Evolutionary conservation across 768 basidiomycete species (phyloP).

Genomic region (Inosperma sp.): DNA sequence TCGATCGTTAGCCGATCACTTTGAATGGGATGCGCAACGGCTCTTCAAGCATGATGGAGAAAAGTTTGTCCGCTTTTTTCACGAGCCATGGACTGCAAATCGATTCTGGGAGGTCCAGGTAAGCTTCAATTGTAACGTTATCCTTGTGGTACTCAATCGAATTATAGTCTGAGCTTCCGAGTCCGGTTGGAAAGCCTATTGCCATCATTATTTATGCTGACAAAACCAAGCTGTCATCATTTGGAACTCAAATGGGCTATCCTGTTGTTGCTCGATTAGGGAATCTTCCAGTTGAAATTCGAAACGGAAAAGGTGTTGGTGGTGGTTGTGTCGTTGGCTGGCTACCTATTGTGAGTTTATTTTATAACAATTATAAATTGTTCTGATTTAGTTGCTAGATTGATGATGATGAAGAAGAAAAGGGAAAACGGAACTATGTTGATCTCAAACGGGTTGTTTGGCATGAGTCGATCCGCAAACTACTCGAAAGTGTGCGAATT

Average conservation of each 20-base stretch:
- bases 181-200: too few relatives aligned
- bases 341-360: slow-evolving; percentile 33
- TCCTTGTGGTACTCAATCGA: slow-evolving; percentile 1
- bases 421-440: slow-evolving; percentile 27
- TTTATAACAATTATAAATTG: not conserved
- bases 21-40: slow-evolving; percentile 20
- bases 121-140: slow-evolving; percentile 3
- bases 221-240: slow-evolving; percentile 35
- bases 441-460: slow-evolving; percentile 34
- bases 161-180: too few relatives aligned
- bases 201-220: slow-evolving; percentile 38
- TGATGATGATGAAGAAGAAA: slow-evolving; percentile 23
- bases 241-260: slow-evolving; percentile 36
- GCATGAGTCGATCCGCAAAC: slow-evolving; percentile 31
- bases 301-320: slow-evolving; percentile 32
- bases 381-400: slow-evolving; percentile 16
- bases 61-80: slow-evolving; percentile 22
- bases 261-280: slow-evolving; percentile 32
- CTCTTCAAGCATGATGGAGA: slow-evolving; percentile 26
- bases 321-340: slow-evolving; percentile 36
- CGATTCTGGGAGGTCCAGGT: slow-evolving; percentile 37
- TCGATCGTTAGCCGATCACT: slow-evolving; percentile 3
- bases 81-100: slow-evolving; percentile 38
- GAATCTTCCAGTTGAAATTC: slow-evolving; percentile 29
- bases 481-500: slow-evolving; percentile 23